These are phyloP conservation scores for Pneumocystis canis DNA, from an alignment of 1,139 yeast species.

Conservation along the genomic window DNA sequence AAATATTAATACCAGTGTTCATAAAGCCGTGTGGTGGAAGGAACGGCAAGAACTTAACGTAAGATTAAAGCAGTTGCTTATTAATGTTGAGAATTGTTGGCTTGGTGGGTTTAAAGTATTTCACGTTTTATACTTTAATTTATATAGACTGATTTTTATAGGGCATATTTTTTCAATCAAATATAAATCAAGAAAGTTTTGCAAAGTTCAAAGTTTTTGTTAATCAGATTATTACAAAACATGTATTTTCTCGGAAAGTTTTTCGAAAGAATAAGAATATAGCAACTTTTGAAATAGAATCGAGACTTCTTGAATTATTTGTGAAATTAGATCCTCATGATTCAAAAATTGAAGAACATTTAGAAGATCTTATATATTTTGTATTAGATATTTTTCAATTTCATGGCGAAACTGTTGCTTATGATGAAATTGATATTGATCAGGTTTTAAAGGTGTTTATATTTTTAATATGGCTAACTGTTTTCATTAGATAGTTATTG, in stretches of 20 bases:
- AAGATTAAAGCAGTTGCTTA: slow-evolving; percentile 39
- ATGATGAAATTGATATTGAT: slow-evolving; percentile 49
- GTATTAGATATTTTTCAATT: slow-evolving; percentile 44
- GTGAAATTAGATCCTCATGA: slow-evolving; percentile 30
- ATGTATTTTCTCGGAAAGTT: slow-evolving; percentile 6
- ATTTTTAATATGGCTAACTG: not conserved
- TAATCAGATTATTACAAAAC: slow-evolving; percentile 7
- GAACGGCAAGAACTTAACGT: slow-evolving; percentile 48
- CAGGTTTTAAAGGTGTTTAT: slow-evolving; percentile 24
- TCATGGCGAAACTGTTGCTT: slow-evolving; percentile 51
- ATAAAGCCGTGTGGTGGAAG: slow-evolving; percentile 67
- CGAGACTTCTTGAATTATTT: slow-evolving; percentile 38
- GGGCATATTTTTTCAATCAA: not conserved
- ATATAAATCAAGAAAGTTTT: slow-evolving; percentile 1
- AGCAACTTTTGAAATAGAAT: slow-evolving; percentile 32
- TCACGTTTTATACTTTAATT: slow-evolving; percentile 30
- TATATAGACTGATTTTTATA: slow-evolving; percentile 22
- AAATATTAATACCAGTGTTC: slow-evolving; percentile 40
- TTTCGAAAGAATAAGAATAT: not conserved
- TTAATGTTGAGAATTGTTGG: slow-evolving; percentile 51
- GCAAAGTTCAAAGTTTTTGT: slow-evolving; percentile 2
- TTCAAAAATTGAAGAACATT: slow-evolving; percentile 24
- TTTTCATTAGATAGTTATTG: slow-evolving; percentile 24
- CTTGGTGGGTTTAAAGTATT: slow-evolving; percentile 66
- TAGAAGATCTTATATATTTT: slow-evolving; percentile 53